Evolutionary conservation across 306 rosid genomes (phyloP), one percentile per base, ranked within the genome.

Genomic region (Vicia faba): DNA sequence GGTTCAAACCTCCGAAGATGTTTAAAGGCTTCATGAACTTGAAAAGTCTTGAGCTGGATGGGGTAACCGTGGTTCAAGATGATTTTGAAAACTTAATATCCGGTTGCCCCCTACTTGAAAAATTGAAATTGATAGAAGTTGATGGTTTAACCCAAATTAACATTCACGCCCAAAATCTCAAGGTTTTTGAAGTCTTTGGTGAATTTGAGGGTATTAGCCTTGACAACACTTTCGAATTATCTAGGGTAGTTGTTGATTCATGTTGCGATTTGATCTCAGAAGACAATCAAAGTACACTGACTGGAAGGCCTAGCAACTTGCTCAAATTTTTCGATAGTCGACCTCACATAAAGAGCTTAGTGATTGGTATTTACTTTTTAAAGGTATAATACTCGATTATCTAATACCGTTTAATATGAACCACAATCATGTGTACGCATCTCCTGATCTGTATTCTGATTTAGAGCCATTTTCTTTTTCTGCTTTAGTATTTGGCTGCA

Each of bases 401-500:
- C 62, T 45, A n/a, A n/a, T n/a, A n/a, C n/a, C n/a, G n/a, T n/a
- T n/a, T 10, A 25, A 40, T 57, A 35, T 20, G 33, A 36, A 11
- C 63, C 60, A 14, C 5, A 14, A 41, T 45, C 38, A 39, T 20
- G 64, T 71, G 26, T 33, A 11, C 38, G 45, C 40, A 8, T 50
- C 35, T 63, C 50, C 5, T 31, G 12, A 9, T 57, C 6, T 74
- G n/a, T 5, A 10, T 57, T 4, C 23, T 45, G 78, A 78, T 73
- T 23, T 39, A 11, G 43, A 45, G 51, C 41, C 75, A 61, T 69
- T 70, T 6, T 31, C 63, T 26, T 62, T 68, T 73, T 60, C 39
- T 51, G 55, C 31, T 72, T 68, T 80, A 84, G 85, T 80, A 84
- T 84, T 75, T 82, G 74, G 75, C 87, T 20, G 33, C 39, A 36